Base-by-base conservation (phyloP, 2,329 filamentous ascomycete species). In the Aspergillus uvarum region DNA sequence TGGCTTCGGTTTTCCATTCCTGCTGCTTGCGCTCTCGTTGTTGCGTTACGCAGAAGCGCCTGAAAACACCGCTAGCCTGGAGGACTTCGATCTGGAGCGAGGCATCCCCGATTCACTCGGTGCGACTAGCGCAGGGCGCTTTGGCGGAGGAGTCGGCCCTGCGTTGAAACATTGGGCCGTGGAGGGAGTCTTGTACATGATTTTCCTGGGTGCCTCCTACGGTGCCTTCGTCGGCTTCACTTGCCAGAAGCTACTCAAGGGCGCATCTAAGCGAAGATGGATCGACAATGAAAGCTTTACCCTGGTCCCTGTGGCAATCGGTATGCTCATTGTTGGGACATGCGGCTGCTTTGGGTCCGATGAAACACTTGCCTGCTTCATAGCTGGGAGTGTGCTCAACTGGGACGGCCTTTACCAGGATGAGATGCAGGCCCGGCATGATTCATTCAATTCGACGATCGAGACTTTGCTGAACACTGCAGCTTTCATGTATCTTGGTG, bases 401-500 rank as follows among this genome's bases (percentile, higher is more conserved):
- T 88, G 85, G 86, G 82, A 87, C 58, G 85, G 85, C 3, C 68
- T 79, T n/a, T 87, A 83, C 65, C 81, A 86, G 2, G 76, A 76
- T 4, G 85, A 87, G 68, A 79, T 82, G 0, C 77, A 85, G 59
- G 73, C 78, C 8, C 80, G 84, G 8, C 84, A 86, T 65, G 85
- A 87, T 59, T 83, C 86, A 51, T 84, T 87, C 65, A 87, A 87
- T 68, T 78, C 80, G 2, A 81, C 80, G 42, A 77, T 87, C 12
- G 84, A 87, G 54, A 81, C 85, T 0, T 68, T 87, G 0, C 76
- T 87, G 53, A 87, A 87, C 68, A 85, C 86, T 64, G 83, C 80
- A 7, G 83, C 82, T 21, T 87, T 87, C 70, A 83, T 86, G 75
- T 87, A 84, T 61, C 77, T 87, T 48, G 85, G 85, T 1, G 77